These are phyloP conservation scores for Hypsizygus marmoreus DNA, from an alignment of 768 basidiomycete species.

Conservation along the genomic window DNA sequence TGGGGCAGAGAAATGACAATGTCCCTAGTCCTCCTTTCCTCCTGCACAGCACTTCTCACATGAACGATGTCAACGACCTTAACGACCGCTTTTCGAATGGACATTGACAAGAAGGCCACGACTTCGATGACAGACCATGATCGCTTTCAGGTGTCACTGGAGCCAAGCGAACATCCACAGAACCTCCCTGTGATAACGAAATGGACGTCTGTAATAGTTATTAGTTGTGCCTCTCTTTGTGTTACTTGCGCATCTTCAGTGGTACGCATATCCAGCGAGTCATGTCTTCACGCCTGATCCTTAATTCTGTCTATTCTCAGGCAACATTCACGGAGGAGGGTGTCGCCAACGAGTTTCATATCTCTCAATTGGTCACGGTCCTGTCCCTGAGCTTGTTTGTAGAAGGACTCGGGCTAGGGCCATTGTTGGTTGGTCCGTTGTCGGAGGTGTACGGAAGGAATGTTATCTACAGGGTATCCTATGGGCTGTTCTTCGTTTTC, in stretches of 20 bases:
- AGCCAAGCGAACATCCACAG: slow-evolving; percentile 44
- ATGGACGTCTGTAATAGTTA: slow-evolving; percentile 50
- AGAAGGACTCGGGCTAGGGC: slow-evolving; percentile 57
- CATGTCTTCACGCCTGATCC: background rate
- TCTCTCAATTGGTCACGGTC: slow-evolving; percentile 49
- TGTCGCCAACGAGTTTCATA: slow-evolving; percentile 49
- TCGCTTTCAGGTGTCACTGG: slow-evolving; percentile 37
- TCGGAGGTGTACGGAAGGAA: slow-evolving; percentile 66
- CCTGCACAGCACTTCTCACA: no score
- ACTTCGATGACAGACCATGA: no score
- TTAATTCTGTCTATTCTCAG: slow-evolving; percentile 28
- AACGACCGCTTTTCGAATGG: no score
- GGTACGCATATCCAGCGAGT: slow-evolving; percentile 32
- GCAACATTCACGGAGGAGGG: slow-evolving; percentile 65
- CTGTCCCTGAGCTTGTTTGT: slow-evolving; percentile 61
- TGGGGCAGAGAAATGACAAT: no score
- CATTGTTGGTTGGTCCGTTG: slow-evolving; percentile 55
- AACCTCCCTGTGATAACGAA: slow-evolving; percentile 40
- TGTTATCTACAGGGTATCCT: slow-evolving; percentile 63
- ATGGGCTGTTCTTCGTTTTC: slow-evolving; percentile 58
- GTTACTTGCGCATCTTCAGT: slow-evolving; percentile 59
- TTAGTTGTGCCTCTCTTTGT: slow-evolving; percentile 49
- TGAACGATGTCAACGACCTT: no score
- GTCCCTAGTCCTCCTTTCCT: no score
- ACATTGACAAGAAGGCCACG: no score